phyloP scores from a whole-genome alignment of 768 basidiomycete genomes.

The Leccinum subtestaceum region DNA sequence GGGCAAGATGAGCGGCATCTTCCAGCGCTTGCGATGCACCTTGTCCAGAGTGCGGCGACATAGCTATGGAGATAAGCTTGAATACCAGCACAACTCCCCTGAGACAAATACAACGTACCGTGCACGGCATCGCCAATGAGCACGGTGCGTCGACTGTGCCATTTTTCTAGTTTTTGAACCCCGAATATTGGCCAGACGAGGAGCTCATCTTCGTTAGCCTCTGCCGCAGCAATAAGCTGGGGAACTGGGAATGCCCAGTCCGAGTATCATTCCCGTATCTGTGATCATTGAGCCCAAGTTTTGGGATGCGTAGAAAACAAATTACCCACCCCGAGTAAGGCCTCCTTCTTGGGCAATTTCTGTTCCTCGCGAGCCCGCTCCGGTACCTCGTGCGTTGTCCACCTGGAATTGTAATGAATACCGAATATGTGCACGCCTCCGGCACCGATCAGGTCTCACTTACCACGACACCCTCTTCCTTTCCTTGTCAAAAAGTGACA shows the following conservation, averaged over 20 bases:
- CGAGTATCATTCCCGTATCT: conserved; percentile 28
- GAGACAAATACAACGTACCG: conserved; percentile 15
- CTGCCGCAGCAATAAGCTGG: conserved; percentile 24
- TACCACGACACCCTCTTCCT: conserved; percentile 25
- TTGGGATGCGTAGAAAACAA: background rate
- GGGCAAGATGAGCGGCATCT: conserved; percentile 30
- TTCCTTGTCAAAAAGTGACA: conserved; percentile 26
- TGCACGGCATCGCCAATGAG: conserved; percentile 35
- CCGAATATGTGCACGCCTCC: background rate
- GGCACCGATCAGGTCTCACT: background rate
- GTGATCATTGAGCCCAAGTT: background rate
- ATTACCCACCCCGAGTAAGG: conserved; percentile 16
- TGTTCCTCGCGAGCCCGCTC: conserved; percentile 29
- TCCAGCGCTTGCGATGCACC: conserved; percentile 33
- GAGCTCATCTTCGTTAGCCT: conserved; percentile 12
- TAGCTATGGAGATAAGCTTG: conserved; percentile 15
- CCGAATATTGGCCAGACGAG: conserved; percentile 31
- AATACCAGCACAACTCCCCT: background rate
- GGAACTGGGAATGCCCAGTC: conserved; percentile 29
- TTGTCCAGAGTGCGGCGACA: conserved; percentile 33
- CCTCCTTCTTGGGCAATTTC: conserved; percentile 24
- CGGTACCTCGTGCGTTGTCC: conserved; percentile 29
- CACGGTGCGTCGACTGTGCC: conserved; percentile 26
- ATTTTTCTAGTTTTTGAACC: conserved; percentile 21
- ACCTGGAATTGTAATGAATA: conserved; percentile 16